Evolutionary conservation across 108 stramenopile genomes (phyloP).

Genomic region (Skeletonema tropicum): DNA sequence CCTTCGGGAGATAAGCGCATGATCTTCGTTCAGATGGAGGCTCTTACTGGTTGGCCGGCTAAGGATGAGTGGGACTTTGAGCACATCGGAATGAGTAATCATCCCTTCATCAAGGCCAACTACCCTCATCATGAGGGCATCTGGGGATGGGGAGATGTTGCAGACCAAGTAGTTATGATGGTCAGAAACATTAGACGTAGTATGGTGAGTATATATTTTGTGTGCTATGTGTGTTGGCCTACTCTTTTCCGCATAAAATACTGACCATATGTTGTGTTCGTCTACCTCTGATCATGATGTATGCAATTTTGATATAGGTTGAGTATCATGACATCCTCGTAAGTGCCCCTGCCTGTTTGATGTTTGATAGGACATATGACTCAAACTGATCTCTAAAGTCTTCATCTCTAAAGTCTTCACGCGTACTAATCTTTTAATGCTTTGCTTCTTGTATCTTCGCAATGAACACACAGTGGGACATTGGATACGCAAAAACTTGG

Average conservation of each 20-base stretch:
- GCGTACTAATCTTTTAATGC: neutral
- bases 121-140: slow-evolving; percentile 55
- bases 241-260: too few species aligned
- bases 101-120: slow-evolving; percentile 56
- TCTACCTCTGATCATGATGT: too few species aligned
- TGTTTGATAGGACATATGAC: slow-evolving; percentile 10
- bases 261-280: too few species aligned
- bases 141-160: slow-evolving; percentile 43
- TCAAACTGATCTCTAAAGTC: slow-evolving; percentile 16
- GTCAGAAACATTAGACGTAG: too few species aligned
- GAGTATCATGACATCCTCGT: too few species aligned
- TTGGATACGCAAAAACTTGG: slow-evolving; percentile 30
- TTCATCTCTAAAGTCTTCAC: too few species aligned
- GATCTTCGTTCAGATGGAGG: slow-evolving; percentile 55
- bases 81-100: neutral
- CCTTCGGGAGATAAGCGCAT: slow-evolving; percentile 53
- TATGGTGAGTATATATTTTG: too few species aligned
- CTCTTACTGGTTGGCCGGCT: slow-evolving; percentile 43
- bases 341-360: neutral
- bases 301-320: too few species aligned
- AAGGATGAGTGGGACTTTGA: slow-evolving; percentile 55
- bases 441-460: neutral
- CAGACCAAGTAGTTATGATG: slow-evolving; percentile 28
- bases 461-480: neutral
- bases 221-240: too few species aligned